Base-by-base conservation (phyloP, 2,329 filamentous ascomycete genomes). In the Penicillium sp. region DNA sequence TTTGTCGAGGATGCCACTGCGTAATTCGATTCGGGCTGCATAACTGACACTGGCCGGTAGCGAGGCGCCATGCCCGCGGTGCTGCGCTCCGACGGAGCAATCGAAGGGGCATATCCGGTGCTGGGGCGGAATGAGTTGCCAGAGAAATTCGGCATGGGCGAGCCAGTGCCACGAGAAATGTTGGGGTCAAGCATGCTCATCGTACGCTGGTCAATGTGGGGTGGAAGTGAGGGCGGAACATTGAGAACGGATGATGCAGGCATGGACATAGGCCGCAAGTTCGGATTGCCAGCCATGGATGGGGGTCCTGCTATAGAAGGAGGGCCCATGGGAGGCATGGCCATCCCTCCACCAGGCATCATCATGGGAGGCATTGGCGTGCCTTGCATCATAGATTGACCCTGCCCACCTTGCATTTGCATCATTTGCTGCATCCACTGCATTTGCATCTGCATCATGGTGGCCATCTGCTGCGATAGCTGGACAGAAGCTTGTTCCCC, bases 361-460 rank as follows among this genome's bases (percentile, higher is more conserved):
- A 60, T 64, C 48, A 60, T 60, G 6, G 56, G 61, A 18, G 61
- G 56, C 40, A 58, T 56, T 20, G 40, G 55, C 62, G 68, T 63
- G 32, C 56, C 69, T 34, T 63, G 66, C 63, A 70, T 71, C 46
- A 66, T 65, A 20, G 69, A 64, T 50, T 69, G 62, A 22, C 59
- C 63, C 42, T 73, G 73, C 54, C 70, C 67, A 24, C 72, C 80
- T 82, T 90, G 89, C 85, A 91, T 88, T 39, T 75, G 72, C 68
- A 79, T 77, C 77, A 81, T 80, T 62, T 79, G 76, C 67, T 92
- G 89, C 88, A 95, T 93, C 75, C 92, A 92, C 70, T 95, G 89
- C 88, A 95, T 92, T 72, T 96, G 91, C 87, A 94, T 91, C 70
- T 92, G 88, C 89, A 93, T 92, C 76, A 93, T 92, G 66, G 90